Evolutionary conservation across 495 filamentous ascomycete genomes (phyloP), one percentile per base, ranked within the genome.

Genomic region (Articulospora tetracladia): DNA sequence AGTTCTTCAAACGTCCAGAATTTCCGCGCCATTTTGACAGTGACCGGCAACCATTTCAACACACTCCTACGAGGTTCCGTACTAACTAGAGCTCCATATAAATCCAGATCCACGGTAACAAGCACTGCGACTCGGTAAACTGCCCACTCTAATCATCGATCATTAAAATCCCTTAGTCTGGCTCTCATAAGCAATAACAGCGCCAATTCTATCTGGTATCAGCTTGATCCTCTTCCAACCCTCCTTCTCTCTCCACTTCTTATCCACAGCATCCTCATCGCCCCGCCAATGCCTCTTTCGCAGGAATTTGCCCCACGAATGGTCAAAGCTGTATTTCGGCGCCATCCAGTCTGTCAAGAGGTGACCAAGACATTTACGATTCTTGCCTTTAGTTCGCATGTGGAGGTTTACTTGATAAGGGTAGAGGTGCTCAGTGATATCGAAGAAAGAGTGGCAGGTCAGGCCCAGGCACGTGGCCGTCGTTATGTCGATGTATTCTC

Each of bases 331-430:
- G 32, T 57, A 57, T 3, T 47, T 48, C 13, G 39, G 39, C 13
- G 55, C 36, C 55, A 57, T 57, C 55, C 55, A 57, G 12, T 57
- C 23, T 20, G 55, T 57, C 36, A 57, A 23, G 11, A 57, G 39
- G 32, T 48, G 36, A 3, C 55, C 55, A 20, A 57, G 39, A 20
- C 55, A 57, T 28, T 22, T 30, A 17, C 41, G 19, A 48, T n/a
- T 57, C 19, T 10, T 20, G 3, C 39, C 39, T 20, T 25, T 28
- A 1, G 1, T 27, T 17, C 39, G 26, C 15, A 32, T 30, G 41
- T 47, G 46, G 8, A 57, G 41, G 32, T 30, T 57, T 12, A 57
- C 39, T 22, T 57, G 55, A 23, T 19, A 48, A 15, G 55, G 55
- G 20, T 57, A 48, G 4, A 57, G 12, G 22, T 48, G 24, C 19